Evolutionary conservation across 257 asterid genomes (phyloP).

Genomic region (Solanum stenotomum): DNA sequence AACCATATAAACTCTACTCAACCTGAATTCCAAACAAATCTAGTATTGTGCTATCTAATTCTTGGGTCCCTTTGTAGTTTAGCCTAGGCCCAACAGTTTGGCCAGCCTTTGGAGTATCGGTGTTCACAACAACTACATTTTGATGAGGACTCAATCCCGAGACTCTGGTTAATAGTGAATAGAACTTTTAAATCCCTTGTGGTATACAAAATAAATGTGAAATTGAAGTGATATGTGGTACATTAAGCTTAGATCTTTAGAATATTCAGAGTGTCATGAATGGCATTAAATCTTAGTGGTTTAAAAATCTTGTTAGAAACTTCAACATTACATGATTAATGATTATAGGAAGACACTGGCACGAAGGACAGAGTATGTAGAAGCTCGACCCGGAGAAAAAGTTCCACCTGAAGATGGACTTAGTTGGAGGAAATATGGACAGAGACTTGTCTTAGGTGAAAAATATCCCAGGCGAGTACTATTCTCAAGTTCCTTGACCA

Average conservation of each 20-base stretch:
- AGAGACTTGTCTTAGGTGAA: slow-evolving; percentile 24
- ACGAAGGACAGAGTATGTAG: neutral
- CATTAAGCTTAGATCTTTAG: neutral
- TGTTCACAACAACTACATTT: neutral
- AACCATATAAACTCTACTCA: too few species aligned
- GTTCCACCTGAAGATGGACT: slow-evolving; percentile 19
- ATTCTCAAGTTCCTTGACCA: neutral
- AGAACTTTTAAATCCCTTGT: neutral
- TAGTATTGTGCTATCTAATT: too few species aligned
- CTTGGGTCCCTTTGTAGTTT: too few species aligned
- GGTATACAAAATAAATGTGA: neutral
- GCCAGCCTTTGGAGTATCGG: too few species aligned
- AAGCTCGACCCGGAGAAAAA: neutral
- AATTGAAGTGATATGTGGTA: neutral
- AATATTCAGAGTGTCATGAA: neutral
- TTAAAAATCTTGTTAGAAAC: neutral
- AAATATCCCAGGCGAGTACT: too few species aligned
- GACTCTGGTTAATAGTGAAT: neutral
- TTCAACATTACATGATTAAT: neutral
- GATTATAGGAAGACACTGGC: neutral
- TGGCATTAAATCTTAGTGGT: neutral
- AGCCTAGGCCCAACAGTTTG: too few species aligned
- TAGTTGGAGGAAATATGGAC: slow-evolving; percentile 44
- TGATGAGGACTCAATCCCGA: neutral
- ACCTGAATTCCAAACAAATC: too few species aligned